phyloP scores from a whole-genome alignment of 768 basidiomycete species.

The Macrolepiota albuminosa region DNA sequence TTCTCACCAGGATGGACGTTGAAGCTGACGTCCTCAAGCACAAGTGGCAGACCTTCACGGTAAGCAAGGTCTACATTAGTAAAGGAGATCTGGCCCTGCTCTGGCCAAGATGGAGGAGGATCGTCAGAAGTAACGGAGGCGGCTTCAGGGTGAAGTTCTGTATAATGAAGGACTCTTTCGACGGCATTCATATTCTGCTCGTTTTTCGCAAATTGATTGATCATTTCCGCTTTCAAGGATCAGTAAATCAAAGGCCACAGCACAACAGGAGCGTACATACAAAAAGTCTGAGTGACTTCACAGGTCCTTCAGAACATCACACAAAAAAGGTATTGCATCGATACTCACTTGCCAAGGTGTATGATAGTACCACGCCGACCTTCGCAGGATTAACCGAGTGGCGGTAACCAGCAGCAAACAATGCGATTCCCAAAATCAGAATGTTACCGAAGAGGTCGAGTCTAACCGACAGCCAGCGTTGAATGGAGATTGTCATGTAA shows the following conservation, averaged over 20 bases:
- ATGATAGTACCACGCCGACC: constrained; percentile 57
- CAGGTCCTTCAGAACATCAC: neutral
- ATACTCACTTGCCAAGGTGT: constrained; percentile 45
- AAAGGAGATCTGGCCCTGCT: constrained; percentile 50
- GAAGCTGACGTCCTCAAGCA: constrained; percentile 58
- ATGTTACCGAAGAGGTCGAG: constrained; percentile 65
- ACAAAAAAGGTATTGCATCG: neutral
- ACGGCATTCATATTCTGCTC: constrained; percentile 74
- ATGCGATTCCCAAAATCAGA: constrained; percentile 63
- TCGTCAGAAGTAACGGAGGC: constrained; percentile 36
- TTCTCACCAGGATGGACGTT: constrained; percentile 58
- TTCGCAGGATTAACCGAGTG: constrained; percentile 52
- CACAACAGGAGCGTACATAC: constrained; percentile 26
- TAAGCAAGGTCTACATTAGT: constrained; percentile 53
- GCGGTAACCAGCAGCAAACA: constrained; percentile 65
- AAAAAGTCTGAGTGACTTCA: constrained; percentile 48
- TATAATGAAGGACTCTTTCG: constrained; percentile 67
- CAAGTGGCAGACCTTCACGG: constrained; percentile 57
- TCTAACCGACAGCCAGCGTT: constrained; percentile 59
- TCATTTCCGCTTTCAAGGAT: constrained; percentile 40
- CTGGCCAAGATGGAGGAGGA: constrained; percentile 45
- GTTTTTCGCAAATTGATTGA: constrained; percentile 51
- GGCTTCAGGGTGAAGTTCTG: constrained; percentile 56
- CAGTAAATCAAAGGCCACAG: neutral
- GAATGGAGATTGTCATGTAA: constrained; percentile 60